These are phyloP conservation scores for Tremellales sp. DNA, from an alignment of 1,284 basidiomycete species.

Conservation along the genomic window DNA sequence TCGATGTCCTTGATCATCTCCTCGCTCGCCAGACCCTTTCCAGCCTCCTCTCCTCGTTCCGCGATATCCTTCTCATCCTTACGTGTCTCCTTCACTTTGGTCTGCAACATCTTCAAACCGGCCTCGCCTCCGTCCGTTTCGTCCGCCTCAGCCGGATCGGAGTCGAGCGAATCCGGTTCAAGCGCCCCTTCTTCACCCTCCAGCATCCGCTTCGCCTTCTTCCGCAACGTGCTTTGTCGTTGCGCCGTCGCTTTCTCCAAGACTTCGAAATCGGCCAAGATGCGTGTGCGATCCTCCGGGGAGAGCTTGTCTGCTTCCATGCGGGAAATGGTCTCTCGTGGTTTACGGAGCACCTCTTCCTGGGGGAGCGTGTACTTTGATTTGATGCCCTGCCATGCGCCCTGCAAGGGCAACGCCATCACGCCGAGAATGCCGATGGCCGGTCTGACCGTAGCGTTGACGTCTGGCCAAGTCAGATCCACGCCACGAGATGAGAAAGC, in stretches of 20 bases:
- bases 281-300: slow-evolving; percentile 36
- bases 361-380: slow-evolving; percentile 26
- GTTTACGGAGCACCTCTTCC: slow-evolving; percentile 20
- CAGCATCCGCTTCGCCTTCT: slow-evolving; percentile 46
- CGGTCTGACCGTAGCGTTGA: slow-evolving; percentile 53
- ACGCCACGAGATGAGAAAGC: neutral
- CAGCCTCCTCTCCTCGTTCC: neutral
- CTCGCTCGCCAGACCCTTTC: neutral
- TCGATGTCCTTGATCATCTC: slow-evolving; percentile 1
- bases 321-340: slow-evolving; percentile 17
- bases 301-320: slow-evolving; percentile 10
- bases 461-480: slow-evolving; percentile 26
- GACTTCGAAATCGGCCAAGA: slow-evolving; percentile 50
- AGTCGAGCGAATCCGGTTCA: slow-evolving; percentile 8
- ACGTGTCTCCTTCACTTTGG: neutral
- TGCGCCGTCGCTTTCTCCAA: slow-evolving; percentile 38
- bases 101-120: slow-evolving; percentile 1
- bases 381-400: slow-evolving; percentile 50
- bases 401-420: slow-evolving; percentile 51
- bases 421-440: slow-evolving; percentile 52
- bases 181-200: slow-evolving; percentile 18
- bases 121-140: neutral
- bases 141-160: slow-evolving; percentile 7
- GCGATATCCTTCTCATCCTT: slow-evolving; percentile 1
- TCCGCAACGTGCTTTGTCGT: slow-evolving; percentile 43